phyloP scores from a whole-genome alignment of 169 alveolate species.

The Eimeria sp. region DNA sequence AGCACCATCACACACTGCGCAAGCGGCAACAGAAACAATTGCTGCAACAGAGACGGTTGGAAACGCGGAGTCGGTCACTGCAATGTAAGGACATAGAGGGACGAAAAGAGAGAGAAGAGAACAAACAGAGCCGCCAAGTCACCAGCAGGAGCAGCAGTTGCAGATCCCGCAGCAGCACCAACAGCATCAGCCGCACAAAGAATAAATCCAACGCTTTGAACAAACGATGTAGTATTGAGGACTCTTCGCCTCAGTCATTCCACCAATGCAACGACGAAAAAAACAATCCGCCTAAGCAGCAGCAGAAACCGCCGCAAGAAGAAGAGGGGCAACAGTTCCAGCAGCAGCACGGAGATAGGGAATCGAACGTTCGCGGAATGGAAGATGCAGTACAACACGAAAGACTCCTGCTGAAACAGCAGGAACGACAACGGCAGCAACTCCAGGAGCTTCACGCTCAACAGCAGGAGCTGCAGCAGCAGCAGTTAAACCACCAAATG shows the following conservation, averaged over 20 bases:
- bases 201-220: neutral
- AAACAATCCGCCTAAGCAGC: neutral
- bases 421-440: slow-evolving; percentile 13
- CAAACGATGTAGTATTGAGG: neutral
- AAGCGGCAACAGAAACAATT: neutral
- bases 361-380: neutral
- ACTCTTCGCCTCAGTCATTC: neutral
- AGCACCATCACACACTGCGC: neutral
- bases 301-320: neutral
- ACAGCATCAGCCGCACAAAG: neutral
- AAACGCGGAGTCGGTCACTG: neutral
- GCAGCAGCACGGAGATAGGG: slow-evolving; percentile 3
- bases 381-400: neutral
- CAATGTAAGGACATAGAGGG: neutral
- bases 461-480: slow-evolving; percentile 46
- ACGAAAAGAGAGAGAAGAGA: neutral
- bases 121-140: neutral
- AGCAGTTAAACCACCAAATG: slow-evolving; percentile 38
- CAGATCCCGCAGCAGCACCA: neutral
- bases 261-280: neutral
- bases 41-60: neutral
- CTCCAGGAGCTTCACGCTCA: slow-evolving; percentile 6
- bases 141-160: neutral
- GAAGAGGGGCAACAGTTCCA: neutral
- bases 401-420: slow-evolving; percentile 36